Evolutionary conservation across 1,139 yeast genomes (phyloP).

Genomic region (Petasospora fabianii): DNA sequence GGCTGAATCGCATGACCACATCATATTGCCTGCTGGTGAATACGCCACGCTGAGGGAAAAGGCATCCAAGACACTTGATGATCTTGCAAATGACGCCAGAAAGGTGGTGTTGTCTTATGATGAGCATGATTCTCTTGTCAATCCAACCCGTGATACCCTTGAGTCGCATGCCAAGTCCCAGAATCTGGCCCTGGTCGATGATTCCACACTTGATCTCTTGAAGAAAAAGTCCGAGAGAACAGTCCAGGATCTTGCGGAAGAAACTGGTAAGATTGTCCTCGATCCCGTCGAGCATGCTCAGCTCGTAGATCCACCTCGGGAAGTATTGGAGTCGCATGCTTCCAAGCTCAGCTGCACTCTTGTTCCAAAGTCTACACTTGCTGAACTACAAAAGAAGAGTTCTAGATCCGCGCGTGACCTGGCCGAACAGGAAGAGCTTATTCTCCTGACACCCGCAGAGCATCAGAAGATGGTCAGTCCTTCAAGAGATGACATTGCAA

Average conservation of each 20-base stretch:
- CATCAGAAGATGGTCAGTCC: constrained; percentile 26
- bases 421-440: constrained; percentile 15
- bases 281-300: constrained; percentile 23
- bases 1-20: constrained; percentile 36
- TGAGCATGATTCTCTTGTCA: constrained; percentile 9
- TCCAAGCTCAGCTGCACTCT: constrained; percentile 26
- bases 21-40: constrained; percentile 41
- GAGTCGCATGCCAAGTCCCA: constrained; percentile 30
- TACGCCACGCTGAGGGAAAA: constrained; percentile 20
- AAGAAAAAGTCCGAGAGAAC: constrained; percentile 17
- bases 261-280: constrained; percentile 21
- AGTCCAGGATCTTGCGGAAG: constrained; percentile 26
- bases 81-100: constrained; percentile 29
- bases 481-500: constrained; percentile 33
- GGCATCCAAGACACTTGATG: constrained; percentile 23
- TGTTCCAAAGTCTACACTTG: constrained; percentile 20
- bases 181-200: constrained; percentile 1
- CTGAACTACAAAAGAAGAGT: constrained; percentile 20
- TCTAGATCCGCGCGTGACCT: constrained; percentile 16
- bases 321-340: constrained; percentile 24
- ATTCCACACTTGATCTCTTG: constrained; percentile 24
- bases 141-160: constrained; percentile 28
- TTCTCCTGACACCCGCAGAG: constrained; percentile 9
- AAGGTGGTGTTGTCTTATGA: constrained; percentile 22
- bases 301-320: constrained; percentile 21